phyloP scores from a whole-genome alignment of 225 moss, liverwort and hornwort species.

The Pseudisothecium myosuroides region DNA sequence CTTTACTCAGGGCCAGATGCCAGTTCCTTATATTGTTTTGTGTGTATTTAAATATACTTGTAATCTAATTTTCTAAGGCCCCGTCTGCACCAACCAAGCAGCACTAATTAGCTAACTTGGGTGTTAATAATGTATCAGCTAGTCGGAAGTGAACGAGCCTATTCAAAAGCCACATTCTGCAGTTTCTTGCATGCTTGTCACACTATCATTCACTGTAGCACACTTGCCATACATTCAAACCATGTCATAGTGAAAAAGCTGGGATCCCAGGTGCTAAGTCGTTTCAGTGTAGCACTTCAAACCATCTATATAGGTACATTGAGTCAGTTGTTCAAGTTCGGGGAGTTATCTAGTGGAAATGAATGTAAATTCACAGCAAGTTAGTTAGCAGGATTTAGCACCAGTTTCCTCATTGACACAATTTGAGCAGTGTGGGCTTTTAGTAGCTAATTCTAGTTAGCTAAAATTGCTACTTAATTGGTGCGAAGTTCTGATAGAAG shows the following conservation, averaged over 20 bases:
- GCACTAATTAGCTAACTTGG: neutral
- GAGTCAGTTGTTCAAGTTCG: neutral
- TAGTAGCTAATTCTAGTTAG: neutral
- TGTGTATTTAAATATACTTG: neutral
- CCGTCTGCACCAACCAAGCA: neutral
- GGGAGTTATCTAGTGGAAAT: too few species aligned
- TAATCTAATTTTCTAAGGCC: neutral
- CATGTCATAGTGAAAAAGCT: neutral
- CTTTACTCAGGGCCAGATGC: neutral
- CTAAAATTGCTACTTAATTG: neutral
- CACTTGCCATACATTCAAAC: neutral
- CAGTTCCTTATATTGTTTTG: neutral
- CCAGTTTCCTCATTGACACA: neutral
- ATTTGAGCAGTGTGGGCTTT: neutral
- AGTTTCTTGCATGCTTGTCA: neutral
- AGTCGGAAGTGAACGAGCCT: neutral
- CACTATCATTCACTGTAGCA: neutral
- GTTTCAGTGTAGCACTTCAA: neutral
- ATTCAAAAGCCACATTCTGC: neutral
- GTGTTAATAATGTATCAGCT: neutral
- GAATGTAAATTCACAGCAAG: neutral
- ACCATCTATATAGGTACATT: neutral
- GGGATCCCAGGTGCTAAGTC: neutral
- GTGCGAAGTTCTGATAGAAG: neutral
- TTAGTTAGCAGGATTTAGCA: neutral